Evolutionary conservation across 306 rosid species (phyloP).

Genomic region (Vigna trinervia): DNA sequence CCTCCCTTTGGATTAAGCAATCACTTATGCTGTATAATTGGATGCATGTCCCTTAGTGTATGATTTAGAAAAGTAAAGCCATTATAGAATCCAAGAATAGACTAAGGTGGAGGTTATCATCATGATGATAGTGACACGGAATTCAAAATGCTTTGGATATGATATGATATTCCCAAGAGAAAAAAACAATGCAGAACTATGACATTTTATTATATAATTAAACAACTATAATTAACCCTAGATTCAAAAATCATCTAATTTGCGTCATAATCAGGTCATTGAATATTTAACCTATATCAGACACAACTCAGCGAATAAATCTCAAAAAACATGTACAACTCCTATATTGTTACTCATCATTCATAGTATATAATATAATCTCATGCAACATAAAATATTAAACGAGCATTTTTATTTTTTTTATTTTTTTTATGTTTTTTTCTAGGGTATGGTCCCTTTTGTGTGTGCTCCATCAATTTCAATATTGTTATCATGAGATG

Average conservation of each 20-base stretch:
- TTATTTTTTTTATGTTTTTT: not conserved
- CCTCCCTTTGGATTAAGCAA: conserved; percentile 40
- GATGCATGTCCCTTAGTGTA: conserved; percentile 49
- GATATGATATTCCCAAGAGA: conserved; percentile 40
- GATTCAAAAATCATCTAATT: conserved; percentile 32
- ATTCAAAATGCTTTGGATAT: conserved; percentile 48
- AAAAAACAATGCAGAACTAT: conserved; percentile 36
- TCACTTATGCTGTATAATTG: conserved; percentile 44
- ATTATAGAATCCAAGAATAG: conserved; percentile 45
- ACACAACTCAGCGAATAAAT: conserved; percentile 34
- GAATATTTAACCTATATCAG: conserved; percentile 48
- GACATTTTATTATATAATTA: conserved; percentile 13
- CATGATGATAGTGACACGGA: conserved; percentile 53
- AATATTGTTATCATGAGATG: conserved; percentile 45
- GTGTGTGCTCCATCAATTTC: conserved; percentile 48
- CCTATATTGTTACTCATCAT: conserved; percentile 46
- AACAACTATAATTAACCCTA: conserved; percentile 22
- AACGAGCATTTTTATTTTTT: not conserved
- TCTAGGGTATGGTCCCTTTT: conserved; percentile 46
- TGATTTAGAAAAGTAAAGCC: conserved; percentile 47
- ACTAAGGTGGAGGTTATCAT: conserved; percentile 51
- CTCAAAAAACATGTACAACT: conserved; percentile 42
- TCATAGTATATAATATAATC: conserved; percentile 37
- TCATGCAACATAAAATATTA: conserved; percentile 30
- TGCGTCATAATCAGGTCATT: conserved; percentile 45